Base-by-base conservation (phyloP, 1,139 yeast species). In the Ogataea hybrid region DNA sequence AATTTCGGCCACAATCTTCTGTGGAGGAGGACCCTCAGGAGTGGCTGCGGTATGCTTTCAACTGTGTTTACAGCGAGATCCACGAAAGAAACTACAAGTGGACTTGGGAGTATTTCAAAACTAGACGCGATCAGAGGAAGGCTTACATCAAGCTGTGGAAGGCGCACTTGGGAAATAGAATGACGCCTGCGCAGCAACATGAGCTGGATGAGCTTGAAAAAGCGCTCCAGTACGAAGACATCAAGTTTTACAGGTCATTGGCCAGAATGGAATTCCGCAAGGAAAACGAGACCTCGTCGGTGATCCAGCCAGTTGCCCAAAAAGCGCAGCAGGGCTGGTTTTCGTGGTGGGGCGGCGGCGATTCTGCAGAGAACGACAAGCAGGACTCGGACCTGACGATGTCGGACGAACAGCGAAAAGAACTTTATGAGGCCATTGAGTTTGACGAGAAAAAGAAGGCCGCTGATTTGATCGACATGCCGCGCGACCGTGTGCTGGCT, bases 351-450 rank as follows among this genome's bases (percentile, higher is more conserved):
- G 78, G 84, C 83, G 62, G 84, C 83, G 62, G 71, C n/a, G n/a
- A n/a, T n/a, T n/a, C 45, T 4, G 34, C 54, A 4, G 47, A 49
- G 2, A 32, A 47, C 0, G 49, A 47, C 11, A 35, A 28, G 18
- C 25, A 56, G 1, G 41, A 48, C 5, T 55, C 50, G 2, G 48
- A 59, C 18, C 51, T 63, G 16, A 57, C 52, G 35, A 65, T 83
- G 53, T 70, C 80, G 2, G 85, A 81, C 18, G 88, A 82, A 48
- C 92, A 85, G 54, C 70, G 82, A 49, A 72, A 87, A 58, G 98
- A 94, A 42, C 71, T 92, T 12, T 90, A 88, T 58, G 96, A 88
- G 48, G 95, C 97, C 0, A 92, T 94, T 50, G 99, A 90, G 48
- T 90, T 84, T 66, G 87, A 89, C 54, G 96, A 89, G 48, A 69